Percentiles rank a stretch among this genome's conserved stretches.
phyloP scores from a whole-genome alignment of 2,329 filamentous ascomycete genomes.

The Orbilia brochopaga region DNA sequence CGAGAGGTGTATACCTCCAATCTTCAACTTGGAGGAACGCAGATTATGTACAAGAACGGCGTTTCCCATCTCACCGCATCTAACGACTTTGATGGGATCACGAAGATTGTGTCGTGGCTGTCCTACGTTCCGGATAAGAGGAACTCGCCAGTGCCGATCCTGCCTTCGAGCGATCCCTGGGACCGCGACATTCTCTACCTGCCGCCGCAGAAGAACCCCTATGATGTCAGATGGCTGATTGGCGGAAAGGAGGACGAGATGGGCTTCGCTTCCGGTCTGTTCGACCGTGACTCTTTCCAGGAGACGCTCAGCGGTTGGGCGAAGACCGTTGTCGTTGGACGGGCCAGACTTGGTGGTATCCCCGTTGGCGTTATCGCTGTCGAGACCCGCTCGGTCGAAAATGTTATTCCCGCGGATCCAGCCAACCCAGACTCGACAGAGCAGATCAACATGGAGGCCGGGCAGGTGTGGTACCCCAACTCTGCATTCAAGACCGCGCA shows the following conservation, averaged over 20 bases:
- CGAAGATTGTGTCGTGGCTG: constrained; percentile 98
- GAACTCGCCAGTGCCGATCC: constrained; percentile 89
- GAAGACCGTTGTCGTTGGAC: constrained; percentile 92
- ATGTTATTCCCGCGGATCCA: constrained; percentile 92
- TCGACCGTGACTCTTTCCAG: constrained; percentile 95
- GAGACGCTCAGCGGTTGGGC: constrained; percentile 97
- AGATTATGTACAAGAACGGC: constrained; percentile 99
- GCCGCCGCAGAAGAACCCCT: constrained; percentile 79
- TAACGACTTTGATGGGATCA: constrained; percentile 96
- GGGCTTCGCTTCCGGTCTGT: constrained; percentile 87
- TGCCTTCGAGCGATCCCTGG: constrained; percentile 83
- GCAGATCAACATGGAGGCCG: constrained; percentile 90
- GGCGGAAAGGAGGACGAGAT: constrained; percentile 82
- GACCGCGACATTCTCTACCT: constrained; percentile 87
- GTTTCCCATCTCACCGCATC: constrained; percentile 98
- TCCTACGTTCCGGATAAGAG: constrained; percentile 97
- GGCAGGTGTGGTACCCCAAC: constrained; percentile 99
- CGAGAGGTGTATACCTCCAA: constrained; percentile 99
- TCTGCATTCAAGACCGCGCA: constrained; percentile 99
- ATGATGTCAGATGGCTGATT: constrained; percentile 95
- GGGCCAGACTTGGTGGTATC: constrained; percentile 93
- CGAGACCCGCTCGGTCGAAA: constrained; percentile 94
- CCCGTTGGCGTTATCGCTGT: constrained; percentile 98
- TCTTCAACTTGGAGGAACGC: constrained; percentile 98
- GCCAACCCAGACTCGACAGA: constrained; percentile 98